Percentiles rank a stretch among this genome's conserved stretches.
Evolutionary conservation across 2,329 filamentous ascomycete genomes (phyloP).

Genomic region (Sclerotinia subarctica): DNA sequence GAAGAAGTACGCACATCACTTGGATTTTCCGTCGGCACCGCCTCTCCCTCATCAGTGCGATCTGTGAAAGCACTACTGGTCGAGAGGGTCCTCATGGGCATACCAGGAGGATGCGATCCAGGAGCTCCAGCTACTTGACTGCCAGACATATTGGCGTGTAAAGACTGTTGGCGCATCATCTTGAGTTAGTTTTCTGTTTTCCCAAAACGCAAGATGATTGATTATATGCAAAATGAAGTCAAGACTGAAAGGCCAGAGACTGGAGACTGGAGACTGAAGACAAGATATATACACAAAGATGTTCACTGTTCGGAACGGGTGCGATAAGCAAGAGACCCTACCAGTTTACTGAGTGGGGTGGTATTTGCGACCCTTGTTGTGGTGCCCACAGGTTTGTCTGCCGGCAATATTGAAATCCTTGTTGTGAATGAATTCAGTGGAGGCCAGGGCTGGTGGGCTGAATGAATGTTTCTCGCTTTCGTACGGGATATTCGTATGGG

Average conservation of each 20-base stretch:
- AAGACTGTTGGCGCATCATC: constrained; percentile 30
- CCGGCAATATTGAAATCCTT: constrained; percentile 8
- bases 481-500: not conserved
- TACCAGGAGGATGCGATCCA: constrained; percentile 30
- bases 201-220: not conserved
- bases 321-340: not conserved
- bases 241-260: not conserved
- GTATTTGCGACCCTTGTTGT: constrained; percentile 7
- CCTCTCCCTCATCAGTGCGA: constrained; percentile 32
- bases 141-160: constrained; percentile 30
- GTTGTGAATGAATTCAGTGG: not conserved
- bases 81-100: constrained; percentile 34
- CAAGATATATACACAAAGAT: not conserved
- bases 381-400: not conserved
- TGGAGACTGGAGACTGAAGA: not conserved
- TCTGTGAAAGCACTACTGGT: constrained; percentile 31
- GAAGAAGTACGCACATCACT: constrained; percentile 33
- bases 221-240: not conserved
- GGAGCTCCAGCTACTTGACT: constrained; percentile 29
- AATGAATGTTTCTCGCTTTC: not conserved
- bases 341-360: not conserved
- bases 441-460: not conserved
- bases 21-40: constrained; percentile 35
- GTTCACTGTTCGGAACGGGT: not conserved
- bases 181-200: constrained; percentile 21